These are phyloP conservation scores for Chlorella vulgaris DNA, from an alignment of 139 green algal genomes.

Conservation along the genomic window DNA sequence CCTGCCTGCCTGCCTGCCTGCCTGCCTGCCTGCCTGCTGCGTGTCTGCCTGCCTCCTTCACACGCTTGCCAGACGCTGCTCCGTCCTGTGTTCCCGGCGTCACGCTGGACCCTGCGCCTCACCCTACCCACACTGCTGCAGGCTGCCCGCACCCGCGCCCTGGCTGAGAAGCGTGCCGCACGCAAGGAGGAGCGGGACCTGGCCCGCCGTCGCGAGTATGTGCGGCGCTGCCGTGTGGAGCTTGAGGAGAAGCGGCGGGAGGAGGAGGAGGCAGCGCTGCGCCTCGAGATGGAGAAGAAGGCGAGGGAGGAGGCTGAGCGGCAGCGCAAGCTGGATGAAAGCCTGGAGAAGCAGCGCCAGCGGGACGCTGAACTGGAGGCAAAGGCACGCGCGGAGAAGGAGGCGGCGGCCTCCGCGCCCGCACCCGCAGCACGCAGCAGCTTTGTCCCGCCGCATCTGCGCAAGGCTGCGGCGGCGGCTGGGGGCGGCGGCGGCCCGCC, in stretches of 20 bases:
- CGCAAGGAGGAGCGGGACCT: slow-evolving; percentile 69
- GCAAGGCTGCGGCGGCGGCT: not conserved
- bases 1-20: too few relatives aligned
- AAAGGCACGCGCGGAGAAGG: slow-evolving; percentile 40
- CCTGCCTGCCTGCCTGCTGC: too few relatives aligned
- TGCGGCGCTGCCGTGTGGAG: slow-evolving; percentile 67
- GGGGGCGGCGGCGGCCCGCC: not conserved
- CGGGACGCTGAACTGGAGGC: slow-evolving; percentile 51
- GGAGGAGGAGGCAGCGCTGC: slow-evolving; percentile 44
- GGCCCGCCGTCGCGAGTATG: slow-evolving; percentile 76
- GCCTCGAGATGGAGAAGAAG: slow-evolving; percentile 39
- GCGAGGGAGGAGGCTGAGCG: slow-evolving; percentile 28
- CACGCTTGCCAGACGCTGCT: too few relatives aligned
- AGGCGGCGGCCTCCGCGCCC: slow-evolving; percentile 25
- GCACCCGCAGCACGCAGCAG: not conserved
- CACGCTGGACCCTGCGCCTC: too few relatives aligned
- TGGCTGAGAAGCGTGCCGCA: slow-evolving; percentile 59
- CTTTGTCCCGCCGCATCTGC: slow-evolving; percentile 37
- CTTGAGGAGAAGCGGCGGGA: slow-evolving; percentile 52
- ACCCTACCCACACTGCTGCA: too few relatives aligned
- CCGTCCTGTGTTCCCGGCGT: too few relatives aligned
- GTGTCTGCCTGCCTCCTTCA: too few relatives aligned
- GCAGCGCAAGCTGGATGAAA: slow-evolving; percentile 48
- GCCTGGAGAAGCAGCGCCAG: slow-evolving; percentile 37
- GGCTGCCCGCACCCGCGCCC: slow-evolving; percentile 5